Base-by-base conservation (phyloP, 345 rosid genomes). In the Zanthoxylum bungeanum region DNA sequence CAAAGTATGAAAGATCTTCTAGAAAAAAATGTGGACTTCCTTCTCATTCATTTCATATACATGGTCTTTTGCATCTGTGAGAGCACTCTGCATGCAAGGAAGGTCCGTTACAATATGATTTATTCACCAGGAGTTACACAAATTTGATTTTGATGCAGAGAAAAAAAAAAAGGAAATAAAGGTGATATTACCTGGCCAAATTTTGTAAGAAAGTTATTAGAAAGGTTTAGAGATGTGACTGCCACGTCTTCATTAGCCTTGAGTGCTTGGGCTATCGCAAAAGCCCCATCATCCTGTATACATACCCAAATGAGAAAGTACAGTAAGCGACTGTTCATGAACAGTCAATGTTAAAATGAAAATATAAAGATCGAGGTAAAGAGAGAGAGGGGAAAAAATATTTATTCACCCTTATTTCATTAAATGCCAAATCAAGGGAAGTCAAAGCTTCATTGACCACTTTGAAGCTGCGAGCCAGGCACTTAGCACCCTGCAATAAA, bases 361-460 rank as follows among this genome's bases (percentile, higher is more conserved):
- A n/a, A 10, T 24, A 51, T 63, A 34, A 34, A 40, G 24, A 27
- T n/a, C n/a, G n/a, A n/a, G n/a, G n/a, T n/a, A n/a, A n/a, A n/a
- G n/a, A n/a, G n/a, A n/a, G n/a, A 9, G 28, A 30, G 2, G 0
- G 31, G 1, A 0, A 53, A 53, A 24, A 42, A 42, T 42, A n/a
- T 27, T 40, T 55, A 19, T 34, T 73, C 84, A 91, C 98, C 88
- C 97, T 82, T 52, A 92, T 94, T 81, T 92, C 97, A 61, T 94
- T 94, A 80, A 92, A 94, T 80, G 92, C 98, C 68, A 92, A 75
- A 81, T 94, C 97, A 52, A 94, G 80, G 14, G 92, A 93, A 56
- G 88, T 86, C 65, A 94, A 77, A 76, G 92, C 91, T 86, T 94
- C 97, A 75, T 90, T 94, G n/a, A 92, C 97, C 74, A 94, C 98